These are phyloP conservation scores for Aspergillus eucalypticola DNA, from an alignment of 2,329 filamentous ascomycete genomes.

Conservation along the genomic window DNA sequence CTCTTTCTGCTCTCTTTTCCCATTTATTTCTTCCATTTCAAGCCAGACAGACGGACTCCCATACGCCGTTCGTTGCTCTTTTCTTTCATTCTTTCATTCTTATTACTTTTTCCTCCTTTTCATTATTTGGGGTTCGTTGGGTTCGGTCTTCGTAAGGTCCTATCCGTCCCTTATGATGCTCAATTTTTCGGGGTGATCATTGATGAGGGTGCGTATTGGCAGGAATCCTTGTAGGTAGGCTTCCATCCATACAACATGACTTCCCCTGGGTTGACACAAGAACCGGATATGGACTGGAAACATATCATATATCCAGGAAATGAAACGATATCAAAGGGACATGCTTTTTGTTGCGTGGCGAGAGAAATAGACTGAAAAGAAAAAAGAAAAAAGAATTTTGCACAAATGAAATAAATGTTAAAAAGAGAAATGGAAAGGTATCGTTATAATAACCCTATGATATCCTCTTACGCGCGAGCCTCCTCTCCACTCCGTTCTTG, in stretches of 20 bases:
- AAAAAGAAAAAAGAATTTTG: slow-evolving; percentile 10
- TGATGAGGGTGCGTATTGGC: too few relatives aligned
- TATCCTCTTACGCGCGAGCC: slow-evolving; percentile 35
- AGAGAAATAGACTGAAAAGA: slow-evolving; percentile 10
- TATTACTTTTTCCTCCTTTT: slow-evolving; percentile 5
- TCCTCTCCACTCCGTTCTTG: slow-evolving; percentile 43
- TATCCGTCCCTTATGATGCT: too few relatives aligned
- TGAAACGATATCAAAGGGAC: not conserved
- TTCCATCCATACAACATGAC: too few relatives aligned
- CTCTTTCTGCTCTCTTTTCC: slow-evolving; percentile 8
- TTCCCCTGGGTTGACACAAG: too few relatives aligned
- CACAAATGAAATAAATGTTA: slow-evolving; percentile 5
- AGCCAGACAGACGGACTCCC: slow-evolving; percentile 35
- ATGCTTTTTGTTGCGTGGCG: too few relatives aligned
- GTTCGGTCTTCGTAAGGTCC: not conserved
- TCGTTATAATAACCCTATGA: slow-evolving; percentile 22
- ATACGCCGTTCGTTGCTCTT: slow-evolving; percentile 36
- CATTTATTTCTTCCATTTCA: slow-evolving; percentile 20
- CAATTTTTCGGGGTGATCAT: too few relatives aligned
- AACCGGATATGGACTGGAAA: too few relatives aligned
- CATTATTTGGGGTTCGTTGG: not conserved
- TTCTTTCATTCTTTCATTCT: slow-evolving; percentile 16
- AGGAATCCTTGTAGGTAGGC: too few relatives aligned
- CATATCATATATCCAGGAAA: too few relatives aligned
- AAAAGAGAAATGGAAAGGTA: slow-evolving; percentile 22